These are phyloP conservation scores for Pyrenopolyporus hunteri DNA, from an alignment of 495 filamentous ascomycete species.

Conservation along the genomic window DNA sequence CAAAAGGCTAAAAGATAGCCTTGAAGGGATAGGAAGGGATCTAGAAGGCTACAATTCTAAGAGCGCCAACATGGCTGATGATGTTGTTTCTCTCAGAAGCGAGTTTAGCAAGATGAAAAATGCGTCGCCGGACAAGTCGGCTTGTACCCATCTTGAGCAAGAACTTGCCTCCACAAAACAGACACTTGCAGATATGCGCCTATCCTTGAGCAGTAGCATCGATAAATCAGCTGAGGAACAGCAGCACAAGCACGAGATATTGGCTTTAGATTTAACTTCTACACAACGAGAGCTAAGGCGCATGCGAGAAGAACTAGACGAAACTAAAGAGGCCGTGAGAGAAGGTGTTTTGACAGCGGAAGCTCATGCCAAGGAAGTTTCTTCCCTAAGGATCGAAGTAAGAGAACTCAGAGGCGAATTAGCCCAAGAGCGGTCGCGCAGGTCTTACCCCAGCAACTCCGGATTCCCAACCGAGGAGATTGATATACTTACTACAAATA, in stretches of 20 bases:
- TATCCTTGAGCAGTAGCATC: conserved; percentile 2
- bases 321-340: neutral
- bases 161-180: conserved; percentile 8
- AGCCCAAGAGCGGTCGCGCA: conserved; percentile 26
- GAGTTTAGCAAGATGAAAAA: conserved; percentile 29
- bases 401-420: conserved; percentile 41
- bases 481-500: conserved; percentile 47
- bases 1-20: conserved; percentile 27
- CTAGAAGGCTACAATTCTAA: conserved; percentile 2
- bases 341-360: conserved; percentile 10
- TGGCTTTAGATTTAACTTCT: neutral
- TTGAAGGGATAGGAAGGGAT: conserved; percentile 24
- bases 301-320: conserved; percentile 5
- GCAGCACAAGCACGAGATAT: conserved; percentile 5
- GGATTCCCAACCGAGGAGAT: conserved; percentile 43
- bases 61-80: conserved; percentile 12
- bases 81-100: conserved; percentile 29
- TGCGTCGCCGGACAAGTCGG: conserved; percentile 8
- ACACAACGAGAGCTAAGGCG: neutral
- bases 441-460: conserved; percentile 2
- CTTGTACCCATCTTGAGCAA: conserved; percentile 22
- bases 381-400: conserved; percentile 24
- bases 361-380: conserved; percentile 19
- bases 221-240: conserved; percentile 8
- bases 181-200: neutral